Base-by-base conservation (phyloP, 208 protist genomes). In the Histomonas meleagridis region DNA sequence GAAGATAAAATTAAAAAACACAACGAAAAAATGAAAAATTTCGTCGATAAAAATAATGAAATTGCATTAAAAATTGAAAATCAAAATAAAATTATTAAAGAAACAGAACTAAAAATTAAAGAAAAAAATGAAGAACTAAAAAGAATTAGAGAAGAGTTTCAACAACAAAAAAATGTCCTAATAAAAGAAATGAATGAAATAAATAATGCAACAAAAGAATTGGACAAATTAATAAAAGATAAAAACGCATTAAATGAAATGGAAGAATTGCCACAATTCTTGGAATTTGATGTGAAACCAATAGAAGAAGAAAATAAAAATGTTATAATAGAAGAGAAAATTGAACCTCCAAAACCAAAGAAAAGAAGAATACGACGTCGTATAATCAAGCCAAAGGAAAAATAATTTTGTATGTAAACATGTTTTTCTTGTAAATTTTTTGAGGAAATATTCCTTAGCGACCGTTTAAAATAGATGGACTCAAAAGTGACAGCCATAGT, bases 141-240 rank as follows among this genome's bases (percentile, higher is more conserved):
- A 48, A 86, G 55, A 86, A n/a, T 86, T 0, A 86, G 46, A 55
- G 76, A 86, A n/a, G 76, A 86, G 38, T 86, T 86, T 38, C 46
- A 86, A 38, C 46, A 40, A 18, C n/a, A 51, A 48, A 86, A 86
- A 57, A 7, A 32, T 32, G 40, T 18, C 32, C 51, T 55, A 49
- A 26, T 86, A 7, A 48, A 51, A 32, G 76, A 86, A 55, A 86
- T 86, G 5, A 46, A 86, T 26, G 55, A 46, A 21, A n/a, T 86
- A 18, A 86, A 43, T 38, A 55, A 51, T 86, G 76, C 76, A 16
- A 46, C 76, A 55, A 43, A 86, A 18, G 76, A 86, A 49, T 49
- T 86, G 1, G 9, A 57, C 0, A 48, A 86, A 55, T n/a, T 86
- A 0, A 18, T 46, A 32, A 32, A 86, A 16, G 46, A 86, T 38